Percentiles rank a stretch among this genome's conserved stretches.
phyloP scores from a whole-genome alignment of 768 basidiomycete species.

The Rhizopogon salebrosus region DNA sequence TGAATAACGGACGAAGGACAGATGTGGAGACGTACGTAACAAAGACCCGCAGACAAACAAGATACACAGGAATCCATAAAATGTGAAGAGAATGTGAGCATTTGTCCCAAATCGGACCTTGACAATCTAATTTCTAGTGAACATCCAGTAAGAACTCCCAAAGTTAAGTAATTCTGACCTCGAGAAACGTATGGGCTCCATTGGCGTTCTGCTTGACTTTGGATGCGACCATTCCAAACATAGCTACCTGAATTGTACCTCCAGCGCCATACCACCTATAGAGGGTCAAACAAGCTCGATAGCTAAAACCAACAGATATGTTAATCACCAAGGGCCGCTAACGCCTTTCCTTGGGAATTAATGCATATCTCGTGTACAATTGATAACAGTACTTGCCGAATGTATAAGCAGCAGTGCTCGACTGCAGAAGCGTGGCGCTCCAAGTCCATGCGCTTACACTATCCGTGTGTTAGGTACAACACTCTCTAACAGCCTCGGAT shows the following conservation, averaged over 20 bases:
- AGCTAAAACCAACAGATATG: background rate
- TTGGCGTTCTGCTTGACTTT: slow-evolving; percentile 59
- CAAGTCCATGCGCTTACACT: slow-evolving; percentile 54
- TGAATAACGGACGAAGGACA: background rate
- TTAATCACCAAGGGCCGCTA: slow-evolving; percentile 41
- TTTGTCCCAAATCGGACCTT: slow-evolving; percentile 42
- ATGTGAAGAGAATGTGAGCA: slow-evolving; percentile 44
- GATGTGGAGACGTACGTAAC: slow-evolving; percentile 30
- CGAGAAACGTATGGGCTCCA: slow-evolving; percentile 52
- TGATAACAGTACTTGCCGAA: slow-evolving; percentile 24
- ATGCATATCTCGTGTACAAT: background rate
- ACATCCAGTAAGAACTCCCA: background rate
- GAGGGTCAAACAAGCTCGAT: background rate
- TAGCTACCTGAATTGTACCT: slow-evolving; percentile 47
- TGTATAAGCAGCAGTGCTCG: slow-evolving; percentile 46
- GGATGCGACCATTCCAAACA: slow-evolving; percentile 49
- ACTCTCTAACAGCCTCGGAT: background rate
- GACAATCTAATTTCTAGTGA: slow-evolving; percentile 33
- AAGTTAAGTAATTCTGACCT: slow-evolving; percentile 25
- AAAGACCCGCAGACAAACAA: slow-evolving; percentile 48
- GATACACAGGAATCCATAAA: slow-evolving; percentile 47
- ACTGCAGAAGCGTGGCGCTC: slow-evolving; percentile 53
- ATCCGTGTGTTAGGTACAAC: background rate
- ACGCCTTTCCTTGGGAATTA: slow-evolving; percentile 25
- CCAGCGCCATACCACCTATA: slow-evolving; percentile 47